Conservation (phyloP, 768 basidiomycete genomes). For the Russula brevipes region DNA sequence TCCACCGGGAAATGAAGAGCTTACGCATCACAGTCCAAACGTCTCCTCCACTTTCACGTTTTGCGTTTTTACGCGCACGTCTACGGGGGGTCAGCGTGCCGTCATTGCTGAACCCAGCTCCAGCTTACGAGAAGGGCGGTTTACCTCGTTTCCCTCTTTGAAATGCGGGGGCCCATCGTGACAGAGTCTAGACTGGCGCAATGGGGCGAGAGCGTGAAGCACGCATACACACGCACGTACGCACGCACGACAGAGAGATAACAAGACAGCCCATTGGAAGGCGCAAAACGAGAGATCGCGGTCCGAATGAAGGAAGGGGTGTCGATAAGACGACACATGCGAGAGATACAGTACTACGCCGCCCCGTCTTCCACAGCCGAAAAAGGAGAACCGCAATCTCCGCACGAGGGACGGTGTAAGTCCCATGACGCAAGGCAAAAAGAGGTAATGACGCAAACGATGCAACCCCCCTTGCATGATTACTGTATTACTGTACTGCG, state of each 20-base stretch:
- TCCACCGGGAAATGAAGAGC: constrained; percentile 7
- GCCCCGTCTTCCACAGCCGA: background rate
- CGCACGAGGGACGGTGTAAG: background rate
- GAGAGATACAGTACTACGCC: background rate
- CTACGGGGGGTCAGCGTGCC: background rate
- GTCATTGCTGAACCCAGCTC: background rate
- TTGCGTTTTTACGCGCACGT: background rate
- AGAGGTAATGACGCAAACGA: background rate
- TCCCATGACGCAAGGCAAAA: constrained; percentile 11
- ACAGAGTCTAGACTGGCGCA: constrained; percentile 6
- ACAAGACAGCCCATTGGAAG: too few species aligned
- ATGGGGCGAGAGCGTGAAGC: background rate
- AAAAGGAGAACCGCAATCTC: background rate
- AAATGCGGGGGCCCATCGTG: background rate
- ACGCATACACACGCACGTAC: background rate
- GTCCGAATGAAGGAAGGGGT: background rate
- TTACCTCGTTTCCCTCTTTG: constrained; percentile 9
- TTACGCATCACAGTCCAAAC: background rate
- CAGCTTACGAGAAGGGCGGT: background rate
- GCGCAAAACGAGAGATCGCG: too few species aligned
- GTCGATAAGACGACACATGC: background rate
- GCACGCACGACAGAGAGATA: too few species aligned
- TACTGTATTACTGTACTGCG: background rate
- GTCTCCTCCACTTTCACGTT: background rate
- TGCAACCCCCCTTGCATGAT: background rate